Percentiles rank a stretch among this genome's conserved stretches.
Conservation (phyloP, 1,284 basidiomycete genomes). For the Microbotryum lychnidis-dioicae region DNA sequence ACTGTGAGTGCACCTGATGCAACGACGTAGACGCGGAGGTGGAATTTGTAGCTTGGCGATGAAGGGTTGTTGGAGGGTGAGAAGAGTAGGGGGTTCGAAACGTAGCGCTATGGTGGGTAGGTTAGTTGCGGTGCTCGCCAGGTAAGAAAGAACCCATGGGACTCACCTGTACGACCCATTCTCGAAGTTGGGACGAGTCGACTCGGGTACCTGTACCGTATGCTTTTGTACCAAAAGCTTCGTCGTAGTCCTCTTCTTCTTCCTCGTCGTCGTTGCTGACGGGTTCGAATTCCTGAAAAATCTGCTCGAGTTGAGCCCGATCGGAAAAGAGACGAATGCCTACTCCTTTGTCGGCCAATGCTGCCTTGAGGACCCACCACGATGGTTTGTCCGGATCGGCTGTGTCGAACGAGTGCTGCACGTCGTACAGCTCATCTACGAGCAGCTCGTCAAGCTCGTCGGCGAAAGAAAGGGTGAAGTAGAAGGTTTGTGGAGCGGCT, state of each 20-base stretch:
- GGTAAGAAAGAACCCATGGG: neutral
- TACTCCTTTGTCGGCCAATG: slow-evolving; percentile 93
- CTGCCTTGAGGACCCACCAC: slow-evolving; percentile 92
- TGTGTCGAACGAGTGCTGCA: slow-evolving; percentile 56
- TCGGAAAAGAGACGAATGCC: slow-evolving; percentile 86
- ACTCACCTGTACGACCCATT: slow-evolving; percentile 89
- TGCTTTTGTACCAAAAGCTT: slow-evolving; percentile 52
- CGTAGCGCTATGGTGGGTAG: slow-evolving; percentile 59
- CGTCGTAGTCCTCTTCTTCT: slow-evolving; percentile 42
- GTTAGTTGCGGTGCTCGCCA: neutral
- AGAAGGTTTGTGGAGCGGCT: slow-evolving; percentile 71
- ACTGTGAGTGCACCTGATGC: slow-evolving; percentile 48
- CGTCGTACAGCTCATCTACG: slow-evolving; percentile 85
- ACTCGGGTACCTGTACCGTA: slow-evolving; percentile 34
- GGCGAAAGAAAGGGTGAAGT: slow-evolving; percentile 78
- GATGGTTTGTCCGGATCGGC: slow-evolving; percentile 45
- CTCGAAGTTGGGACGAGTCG: slow-evolving; percentile 67
- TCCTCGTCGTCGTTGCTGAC: slow-evolving; percentile 44
- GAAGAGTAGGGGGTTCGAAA: slow-evolving; percentile 64
- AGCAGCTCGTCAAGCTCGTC: slow-evolving; percentile 95
- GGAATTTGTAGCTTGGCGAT: slow-evolving; percentile 57
- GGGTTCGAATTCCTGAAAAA: slow-evolving; percentile 79
- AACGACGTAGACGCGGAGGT: slow-evolving; percentile 87
- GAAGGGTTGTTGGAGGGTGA: slow-evolving; percentile 37
- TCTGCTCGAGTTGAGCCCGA: slow-evolving; percentile 60